Conservation (phyloP, 2,329 filamentous ascomycete genomes). For the Diaporthe citrichinensis region DNA sequence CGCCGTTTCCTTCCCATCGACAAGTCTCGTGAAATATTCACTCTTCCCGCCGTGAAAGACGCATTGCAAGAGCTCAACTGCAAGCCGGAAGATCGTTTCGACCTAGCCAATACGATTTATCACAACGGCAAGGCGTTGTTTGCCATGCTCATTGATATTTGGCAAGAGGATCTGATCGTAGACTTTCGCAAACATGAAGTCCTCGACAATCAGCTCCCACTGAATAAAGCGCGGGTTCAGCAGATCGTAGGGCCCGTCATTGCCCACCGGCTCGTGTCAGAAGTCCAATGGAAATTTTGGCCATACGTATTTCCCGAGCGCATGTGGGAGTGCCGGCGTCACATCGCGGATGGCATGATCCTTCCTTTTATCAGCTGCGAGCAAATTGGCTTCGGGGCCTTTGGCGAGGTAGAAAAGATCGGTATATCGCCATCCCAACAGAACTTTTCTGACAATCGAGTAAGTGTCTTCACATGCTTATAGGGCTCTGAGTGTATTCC, state of each 20-base stretch:
- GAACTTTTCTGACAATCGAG: background rate
- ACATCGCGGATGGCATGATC: background rate
- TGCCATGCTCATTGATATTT: background rate
- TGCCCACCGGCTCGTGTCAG: background rate
- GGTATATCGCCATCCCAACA: slow-evolving; percentile 1
- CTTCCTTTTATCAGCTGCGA: background rate
- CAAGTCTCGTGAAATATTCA: background rate
- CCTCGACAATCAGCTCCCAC: background rate
- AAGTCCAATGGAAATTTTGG: slow-evolving; percentile 3
- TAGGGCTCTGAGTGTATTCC: background rate
- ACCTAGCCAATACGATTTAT: background rate
- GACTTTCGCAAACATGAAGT: background rate
- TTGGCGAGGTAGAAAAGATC: background rate
- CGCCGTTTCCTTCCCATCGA: background rate
- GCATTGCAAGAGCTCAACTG: background rate
- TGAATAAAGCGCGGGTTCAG: background rate
- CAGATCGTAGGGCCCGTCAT: background rate
- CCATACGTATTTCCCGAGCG: background rate
- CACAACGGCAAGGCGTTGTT: background rate
- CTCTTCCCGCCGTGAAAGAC: background rate
- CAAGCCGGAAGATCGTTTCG: background rate
- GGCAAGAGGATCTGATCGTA: background rate
- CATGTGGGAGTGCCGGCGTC: background rate
- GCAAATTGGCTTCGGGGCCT: background rate
- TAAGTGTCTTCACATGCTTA: background rate